A percentile compares a stretch with the other conserved stretches of the same genome.
Conservation (phyloP, 1,284 basidiomycete genomes). For the Lentinus polychrous region DNA sequence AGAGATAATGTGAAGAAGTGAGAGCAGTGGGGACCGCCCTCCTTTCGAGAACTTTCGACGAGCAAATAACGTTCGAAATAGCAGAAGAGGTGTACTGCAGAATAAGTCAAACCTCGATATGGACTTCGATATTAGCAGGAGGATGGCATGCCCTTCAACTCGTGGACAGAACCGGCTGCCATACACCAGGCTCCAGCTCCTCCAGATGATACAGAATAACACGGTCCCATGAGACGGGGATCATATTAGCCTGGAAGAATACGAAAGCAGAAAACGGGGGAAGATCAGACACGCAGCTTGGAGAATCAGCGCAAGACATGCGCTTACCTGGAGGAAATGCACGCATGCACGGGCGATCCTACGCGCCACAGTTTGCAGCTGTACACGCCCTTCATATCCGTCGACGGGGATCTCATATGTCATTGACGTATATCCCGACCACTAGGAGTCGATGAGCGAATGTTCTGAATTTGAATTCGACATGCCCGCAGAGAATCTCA, state of each 20-base stretch:
- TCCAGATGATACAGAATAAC: slow-evolving; percentile 68
- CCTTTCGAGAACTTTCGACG: too few relatives aligned
- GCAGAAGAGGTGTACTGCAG: too few relatives aligned
- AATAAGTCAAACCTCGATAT: too few relatives aligned
- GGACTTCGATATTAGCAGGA: not conserved
- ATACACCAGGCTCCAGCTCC: slow-evolving; percentile 58
- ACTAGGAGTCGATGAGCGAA: slow-evolving; percentile 32
- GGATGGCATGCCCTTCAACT: slow-evolving; percentile 21
- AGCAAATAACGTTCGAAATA: too few relatives aligned
- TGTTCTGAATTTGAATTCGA: not conserved
- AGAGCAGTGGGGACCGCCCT: too few relatives aligned
- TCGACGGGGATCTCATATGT: slow-evolving; percentile 73
- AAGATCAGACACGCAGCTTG: slow-evolving; percentile 11
- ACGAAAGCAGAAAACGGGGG: slow-evolving; percentile 9
- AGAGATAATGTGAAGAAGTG: too few relatives aligned
- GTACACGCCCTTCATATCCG: slow-evolving; percentile 54
- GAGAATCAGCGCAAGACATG: slow-evolving; percentile 10
- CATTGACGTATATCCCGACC: slow-evolving; percentile 63
- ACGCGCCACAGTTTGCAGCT: slow-evolving; percentile 60
- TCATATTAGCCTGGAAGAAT: slow-evolving; percentile 45
- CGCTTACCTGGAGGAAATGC: slow-evolving; percentile 64
- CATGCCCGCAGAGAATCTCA: slow-evolving; percentile 23
- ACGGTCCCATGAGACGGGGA: slow-evolving; percentile 61
- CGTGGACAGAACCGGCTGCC: slow-evolving; percentile 50
- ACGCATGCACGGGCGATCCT: slow-evolving; percentile 63